Conservation (phyloP, 1,284 basidiomycete genomes). For the Malassezia globosa region DNA sequence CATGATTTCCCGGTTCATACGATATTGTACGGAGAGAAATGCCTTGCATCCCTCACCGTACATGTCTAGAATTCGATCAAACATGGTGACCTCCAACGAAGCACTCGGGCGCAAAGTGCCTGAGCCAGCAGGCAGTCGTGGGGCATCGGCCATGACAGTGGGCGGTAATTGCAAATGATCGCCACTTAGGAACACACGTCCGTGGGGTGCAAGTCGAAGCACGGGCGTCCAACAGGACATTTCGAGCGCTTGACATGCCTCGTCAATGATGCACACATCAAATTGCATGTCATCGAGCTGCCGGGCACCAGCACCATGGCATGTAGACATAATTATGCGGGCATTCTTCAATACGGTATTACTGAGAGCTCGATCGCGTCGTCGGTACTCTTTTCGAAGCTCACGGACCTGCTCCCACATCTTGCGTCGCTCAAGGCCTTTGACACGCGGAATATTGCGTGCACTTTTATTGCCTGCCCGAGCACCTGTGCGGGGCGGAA, state of each 20-base stretch:
- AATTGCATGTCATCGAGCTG: slow-evolving; percentile 50
- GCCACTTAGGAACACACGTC: slow-evolving; percentile 42
- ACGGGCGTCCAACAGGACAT: slow-evolving; percentile 94
- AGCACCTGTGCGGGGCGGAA: slow-evolving; percentile 15
- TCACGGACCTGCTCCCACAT: slow-evolving; percentile 84
- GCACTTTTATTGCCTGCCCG: slow-evolving; percentile 39
- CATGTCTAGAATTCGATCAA: slow-evolving; percentile 75
- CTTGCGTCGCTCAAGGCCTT: slow-evolving; percentile 68
- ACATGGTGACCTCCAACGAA: slow-evolving; percentile 75
- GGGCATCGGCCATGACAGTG: slow-evolving; percentile 55
- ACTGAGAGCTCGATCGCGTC: slow-evolving; percentile 72
- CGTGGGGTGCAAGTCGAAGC: slow-evolving; percentile 48
- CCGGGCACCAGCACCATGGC: slow-evolving; percentile 56
- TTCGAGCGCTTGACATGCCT: slow-evolving; percentile 84
- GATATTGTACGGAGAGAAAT: slow-evolving; percentile 58
- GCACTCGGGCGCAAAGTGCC: neutral
- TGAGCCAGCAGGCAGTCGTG: neutral
- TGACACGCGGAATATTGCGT: slow-evolving; percentile 23
- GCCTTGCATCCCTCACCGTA: slow-evolving; percentile 73
- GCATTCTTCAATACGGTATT: slow-evolving; percentile 66
- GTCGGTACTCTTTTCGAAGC: slow-evolving; percentile 82
- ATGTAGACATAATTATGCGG: slow-evolving; percentile 78
- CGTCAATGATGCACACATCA: slow-evolving; percentile 86
- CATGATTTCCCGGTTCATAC: slow-evolving; percentile 79
- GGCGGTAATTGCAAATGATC: slow-evolving; percentile 61